Evolutionary conservation across 2,329 filamentous ascomycete genomes (phyloP).

Genomic region (Aureobasidium sp.): DNA sequence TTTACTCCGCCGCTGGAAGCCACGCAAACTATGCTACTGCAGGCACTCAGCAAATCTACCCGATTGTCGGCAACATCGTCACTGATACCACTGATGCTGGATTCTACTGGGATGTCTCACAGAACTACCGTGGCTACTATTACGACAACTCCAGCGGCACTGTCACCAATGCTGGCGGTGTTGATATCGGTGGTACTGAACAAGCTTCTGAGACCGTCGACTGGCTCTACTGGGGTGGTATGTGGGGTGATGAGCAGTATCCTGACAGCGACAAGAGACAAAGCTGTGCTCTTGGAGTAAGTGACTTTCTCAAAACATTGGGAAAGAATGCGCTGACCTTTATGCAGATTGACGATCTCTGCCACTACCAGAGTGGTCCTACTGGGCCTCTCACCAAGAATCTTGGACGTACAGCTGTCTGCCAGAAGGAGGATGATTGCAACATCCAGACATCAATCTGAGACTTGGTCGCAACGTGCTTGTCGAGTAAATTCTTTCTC

Average conservation of each 20-base stretch:
- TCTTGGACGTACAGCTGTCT: not conserved
- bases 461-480: not conserved
- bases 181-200: not conserved
- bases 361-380: conserved; percentile 8
- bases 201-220: not conserved
- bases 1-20: conserved; percentile 1
- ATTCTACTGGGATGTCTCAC: not conserved
- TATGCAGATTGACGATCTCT: conserved; percentile 2
- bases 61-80: conserved; percentile 1
- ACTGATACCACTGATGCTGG: conserved; percentile 5
- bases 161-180: conserved; percentile 6
- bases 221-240: conserved; percentile 3
- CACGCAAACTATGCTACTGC: conserved; percentile 1
- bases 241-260: conserved; percentile 12
- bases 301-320: not conserved
- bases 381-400: conserved; percentile 8
- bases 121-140: conserved; percentile 7
- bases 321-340: not conserved
- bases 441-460: not conserved
- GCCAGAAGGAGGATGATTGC: not conserved
- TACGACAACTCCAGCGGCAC: not conserved
- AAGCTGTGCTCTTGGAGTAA: conserved; percentile 6
- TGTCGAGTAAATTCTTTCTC: not conserved
- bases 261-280: not conserved
- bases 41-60: not conserved